Evolutionary conservation across 352 stramenopile genomes (phyloP).

Genomic region (Globisporangium paroecandrum): DNA sequence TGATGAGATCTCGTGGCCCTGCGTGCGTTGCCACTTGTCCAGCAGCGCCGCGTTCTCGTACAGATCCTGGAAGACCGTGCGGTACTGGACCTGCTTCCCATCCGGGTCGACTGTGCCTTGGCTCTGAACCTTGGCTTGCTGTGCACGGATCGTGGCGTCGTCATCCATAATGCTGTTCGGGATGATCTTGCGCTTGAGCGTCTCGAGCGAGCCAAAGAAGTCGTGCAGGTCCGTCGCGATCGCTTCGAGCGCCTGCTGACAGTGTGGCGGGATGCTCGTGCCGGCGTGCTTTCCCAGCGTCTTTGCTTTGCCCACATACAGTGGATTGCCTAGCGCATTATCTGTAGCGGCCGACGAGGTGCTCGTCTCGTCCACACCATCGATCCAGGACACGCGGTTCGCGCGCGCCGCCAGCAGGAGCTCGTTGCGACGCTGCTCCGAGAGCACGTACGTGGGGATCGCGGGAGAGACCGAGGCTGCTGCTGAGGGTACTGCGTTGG

Average conservation of each 20-base stretch:
- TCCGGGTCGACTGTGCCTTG: not conserved
- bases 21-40: constrained; percentile 39
- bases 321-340: not conserved
- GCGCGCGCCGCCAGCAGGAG: constrained; percentile 66
- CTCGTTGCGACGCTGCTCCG: constrained; percentile 66
- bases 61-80: constrained; percentile 50
- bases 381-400: constrained; percentile 71
- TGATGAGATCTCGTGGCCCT: constrained; percentile 21
- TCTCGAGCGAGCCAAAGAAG: constrained; percentile 34
- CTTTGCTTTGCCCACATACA: not conserved
- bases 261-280: constrained; percentile 24
- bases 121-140: not conserved
- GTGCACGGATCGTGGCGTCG: not conserved
- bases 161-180: constrained; percentile 26
- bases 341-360: not conserved
- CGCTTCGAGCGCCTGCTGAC: constrained; percentile 40
- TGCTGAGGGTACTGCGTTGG: not conserved
- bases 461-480: not conserved
- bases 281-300: not conserved
- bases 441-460: constrained; percentile 44
- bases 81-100: constrained; percentile 15
- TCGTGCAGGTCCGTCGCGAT: constrained; percentile 35
- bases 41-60: constrained; percentile 32
- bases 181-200: constrained; percentile 43
- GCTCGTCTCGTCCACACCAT: constrained; percentile 34